Conservation (phyloP, 1,139 yeast species). For the Lodderomyces beijingensis region DNA sequence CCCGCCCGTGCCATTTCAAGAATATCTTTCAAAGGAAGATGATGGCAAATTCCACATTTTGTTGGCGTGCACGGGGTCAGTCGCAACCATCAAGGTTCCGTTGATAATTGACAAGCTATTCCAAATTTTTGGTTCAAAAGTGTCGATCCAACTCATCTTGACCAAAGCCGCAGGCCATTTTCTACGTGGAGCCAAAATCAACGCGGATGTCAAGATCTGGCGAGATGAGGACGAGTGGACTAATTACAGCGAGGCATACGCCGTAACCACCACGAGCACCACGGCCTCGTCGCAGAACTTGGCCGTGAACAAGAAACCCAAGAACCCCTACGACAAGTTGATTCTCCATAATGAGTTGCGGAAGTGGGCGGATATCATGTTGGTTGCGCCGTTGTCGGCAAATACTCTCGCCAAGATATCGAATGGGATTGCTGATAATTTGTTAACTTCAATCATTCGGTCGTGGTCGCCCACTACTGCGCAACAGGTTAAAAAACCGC, state of each 20-base stretch:
- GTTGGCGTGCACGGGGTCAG: conserved; percentile 92
- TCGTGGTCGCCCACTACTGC: conserved; percentile 75
- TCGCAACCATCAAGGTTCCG: conserved; percentile 92
- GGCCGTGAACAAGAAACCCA: conserved; percentile 25
- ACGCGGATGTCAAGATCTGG: conserved; percentile 86
- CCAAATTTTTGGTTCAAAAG: conserved; percentile 68
- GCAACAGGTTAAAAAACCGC: conserved; percentile 51
- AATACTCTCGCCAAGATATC: conserved; percentile 89
- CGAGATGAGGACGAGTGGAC: conserved; percentile 92
- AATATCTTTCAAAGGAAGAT: conserved; percentile 64
- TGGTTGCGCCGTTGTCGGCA: conserved; percentile 91
- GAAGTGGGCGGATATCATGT: conserved; percentile 92
- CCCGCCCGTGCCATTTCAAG: conserved; percentile 71
- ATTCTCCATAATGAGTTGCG: conserved; percentile 84
- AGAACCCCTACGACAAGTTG: conserved; percentile 38
- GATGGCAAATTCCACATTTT: conserved; percentile 82
- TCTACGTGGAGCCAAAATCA: conserved; percentile 70
- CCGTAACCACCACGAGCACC: conserved; percentile 11
- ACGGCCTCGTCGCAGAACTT: conserved; percentile 2
- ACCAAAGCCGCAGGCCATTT: conserved; percentile 84
- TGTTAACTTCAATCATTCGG: conserved; percentile 76
- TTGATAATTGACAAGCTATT: conserved; percentile 76
- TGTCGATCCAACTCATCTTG: conserved; percentile 80
- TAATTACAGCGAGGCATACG: conserved; percentile 40
- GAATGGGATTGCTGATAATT: conserved; percentile 87